Conservation (phyloP, 345 rosid species). For the Camelina hispida region DNA sequence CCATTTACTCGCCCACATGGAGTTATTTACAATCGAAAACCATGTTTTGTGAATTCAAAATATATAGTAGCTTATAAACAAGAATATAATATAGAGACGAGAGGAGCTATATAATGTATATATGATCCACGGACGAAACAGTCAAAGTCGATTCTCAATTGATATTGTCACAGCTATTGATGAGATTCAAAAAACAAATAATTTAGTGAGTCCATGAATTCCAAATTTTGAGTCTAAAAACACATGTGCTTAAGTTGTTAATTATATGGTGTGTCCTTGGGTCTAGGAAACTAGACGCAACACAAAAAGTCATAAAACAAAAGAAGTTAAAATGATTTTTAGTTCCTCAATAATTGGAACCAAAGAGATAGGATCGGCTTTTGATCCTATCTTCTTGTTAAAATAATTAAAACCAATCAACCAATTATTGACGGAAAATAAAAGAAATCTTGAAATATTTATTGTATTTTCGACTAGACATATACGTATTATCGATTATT, state of each 20-base stretch:
- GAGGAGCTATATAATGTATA: background rate
- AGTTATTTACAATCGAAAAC: background rate
- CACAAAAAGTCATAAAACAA: constrained; percentile 24
- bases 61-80: background rate
- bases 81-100: background rate
- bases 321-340: constrained; percentile 23
- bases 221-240: constrained; percentile 13
- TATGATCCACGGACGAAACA: constrained; percentile 22
- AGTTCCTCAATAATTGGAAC: constrained; percentile 49
- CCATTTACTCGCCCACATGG: background rate
- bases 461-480: constrained; percentile 8
- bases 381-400: constrained; percentile 44
- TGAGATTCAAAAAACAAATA: background rate
- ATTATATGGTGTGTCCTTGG: constrained; percentile 30
- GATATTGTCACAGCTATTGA: constrained; percentile 3
- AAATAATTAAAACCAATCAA: constrained; percentile 31
- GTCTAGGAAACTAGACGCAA: constrained; percentile 38
- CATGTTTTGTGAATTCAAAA: background rate
- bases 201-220: background rate
- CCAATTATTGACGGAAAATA: constrained; percentile 24
- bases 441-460: background rate
- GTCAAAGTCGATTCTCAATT: background rate
- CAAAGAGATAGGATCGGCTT: constrained; percentile 46
- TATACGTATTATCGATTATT: background rate
- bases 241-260: constrained; percentile 22